phyloP scores from a whole-genome alignment of 2,329 filamentous ascomycete genomes.

The Huntiella decipiens region DNA sequence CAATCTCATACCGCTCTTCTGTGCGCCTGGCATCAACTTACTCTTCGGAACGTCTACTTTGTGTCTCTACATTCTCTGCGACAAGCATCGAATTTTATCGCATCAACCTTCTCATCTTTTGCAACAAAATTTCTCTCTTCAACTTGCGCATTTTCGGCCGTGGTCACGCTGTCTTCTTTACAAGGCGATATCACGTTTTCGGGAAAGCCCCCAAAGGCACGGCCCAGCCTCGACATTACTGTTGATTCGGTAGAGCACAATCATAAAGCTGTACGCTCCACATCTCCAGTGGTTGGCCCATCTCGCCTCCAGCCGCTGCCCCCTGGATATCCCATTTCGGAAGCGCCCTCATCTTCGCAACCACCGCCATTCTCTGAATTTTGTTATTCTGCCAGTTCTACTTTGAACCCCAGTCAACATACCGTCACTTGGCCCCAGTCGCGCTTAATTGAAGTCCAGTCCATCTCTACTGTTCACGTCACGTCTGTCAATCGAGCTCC shows the following conservation, averaged over 20 bases:
- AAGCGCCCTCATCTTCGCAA: slow-evolving; percentile 33
- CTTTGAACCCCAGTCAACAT: slow-evolving; percentile 17
- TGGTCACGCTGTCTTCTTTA: slow-evolving; percentile 26
- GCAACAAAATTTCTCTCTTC: too few species aligned
- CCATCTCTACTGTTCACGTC: slow-evolving; percentile 14
- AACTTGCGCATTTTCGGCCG: slow-evolving; percentile 3
- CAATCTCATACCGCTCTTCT: too few species aligned
- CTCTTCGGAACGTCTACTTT: background rate
- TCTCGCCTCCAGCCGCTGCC: slow-evolving; percentile 24
- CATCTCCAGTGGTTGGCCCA: slow-evolving; percentile 3
- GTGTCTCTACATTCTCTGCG: too few species aligned
- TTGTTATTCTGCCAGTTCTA: slow-evolving; percentile 27
- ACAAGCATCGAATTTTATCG: too few species aligned
- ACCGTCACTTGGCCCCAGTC: slow-evolving; percentile 17
- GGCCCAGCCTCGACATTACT: slow-evolving; percentile 3
- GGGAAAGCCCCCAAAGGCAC: slow-evolving; percentile 10
- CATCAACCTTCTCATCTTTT: too few species aligned
- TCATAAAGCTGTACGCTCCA: slow-evolving; percentile 2
- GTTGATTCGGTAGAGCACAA: background rate
- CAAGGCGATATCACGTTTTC: slow-evolving; percentile 2
- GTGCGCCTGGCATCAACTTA: background rate
- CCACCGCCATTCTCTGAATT: slow-evolving; percentile 37
- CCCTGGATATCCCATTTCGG: slow-evolving; percentile 38
- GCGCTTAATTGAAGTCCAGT: slow-evolving; percentile 16
- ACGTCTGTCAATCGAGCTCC: background rate